phyloP scores from a whole-genome alignment of 2,329 filamentous ascomycete species.

The Ophiostoma triangulosporum region DNA sequence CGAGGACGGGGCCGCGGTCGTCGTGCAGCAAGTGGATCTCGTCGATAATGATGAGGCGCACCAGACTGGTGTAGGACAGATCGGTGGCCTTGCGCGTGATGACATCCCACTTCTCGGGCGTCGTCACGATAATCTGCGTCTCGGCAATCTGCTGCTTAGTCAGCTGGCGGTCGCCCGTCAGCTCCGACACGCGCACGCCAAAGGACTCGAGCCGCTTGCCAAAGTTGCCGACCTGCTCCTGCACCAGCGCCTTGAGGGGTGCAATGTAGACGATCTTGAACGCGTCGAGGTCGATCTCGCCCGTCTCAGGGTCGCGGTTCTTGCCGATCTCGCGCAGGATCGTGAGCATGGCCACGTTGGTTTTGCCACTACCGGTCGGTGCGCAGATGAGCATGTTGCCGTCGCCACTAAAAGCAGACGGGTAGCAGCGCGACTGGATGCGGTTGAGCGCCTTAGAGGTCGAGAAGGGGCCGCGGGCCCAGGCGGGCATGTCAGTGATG shows the following conservation, averaged over 20 bases:
- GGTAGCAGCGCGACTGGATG: conserved; percentile 88
- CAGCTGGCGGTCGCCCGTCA: conserved; percentile 94
- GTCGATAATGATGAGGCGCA: conserved; percentile 89
- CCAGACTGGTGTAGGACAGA: conserved; percentile 92
- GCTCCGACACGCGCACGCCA: conserved; percentile 83
- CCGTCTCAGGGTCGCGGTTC: conserved; percentile 74
- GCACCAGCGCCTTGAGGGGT: conserved; percentile 85
- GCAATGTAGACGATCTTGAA: conserved; percentile 99
- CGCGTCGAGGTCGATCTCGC: conserved; percentile 87
- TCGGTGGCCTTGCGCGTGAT: conserved; percentile 97
- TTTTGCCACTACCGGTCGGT: conserved; percentile 94
- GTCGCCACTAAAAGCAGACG: conserved; percentile 81
- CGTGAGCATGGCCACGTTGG: conserved; percentile 94
- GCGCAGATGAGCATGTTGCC: conserved; percentile 97
- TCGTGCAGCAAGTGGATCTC: conserved; percentile 97
- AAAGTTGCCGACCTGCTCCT: conserved; percentile 97
- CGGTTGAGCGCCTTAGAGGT: conserved; percentile 79
- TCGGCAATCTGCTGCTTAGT: conserved; percentile 98
- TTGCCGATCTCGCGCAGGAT: conserved; percentile 96
- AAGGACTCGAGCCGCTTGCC: conserved; percentile 81
- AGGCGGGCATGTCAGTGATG: conserved; percentile 79
- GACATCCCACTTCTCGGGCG: conserved; percentile 97
- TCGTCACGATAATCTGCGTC: conserved; percentile 96
- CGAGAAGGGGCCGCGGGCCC: conserved; percentile 78
- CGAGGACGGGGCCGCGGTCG: conserved; percentile 87